Percentiles rank a stretch among this genome's conserved stretches.
phyloP scores from a whole-genome alignment of 2,329 filamentous ascomycete genomes.

The Iodosphaeria phyllophila region DNA sequence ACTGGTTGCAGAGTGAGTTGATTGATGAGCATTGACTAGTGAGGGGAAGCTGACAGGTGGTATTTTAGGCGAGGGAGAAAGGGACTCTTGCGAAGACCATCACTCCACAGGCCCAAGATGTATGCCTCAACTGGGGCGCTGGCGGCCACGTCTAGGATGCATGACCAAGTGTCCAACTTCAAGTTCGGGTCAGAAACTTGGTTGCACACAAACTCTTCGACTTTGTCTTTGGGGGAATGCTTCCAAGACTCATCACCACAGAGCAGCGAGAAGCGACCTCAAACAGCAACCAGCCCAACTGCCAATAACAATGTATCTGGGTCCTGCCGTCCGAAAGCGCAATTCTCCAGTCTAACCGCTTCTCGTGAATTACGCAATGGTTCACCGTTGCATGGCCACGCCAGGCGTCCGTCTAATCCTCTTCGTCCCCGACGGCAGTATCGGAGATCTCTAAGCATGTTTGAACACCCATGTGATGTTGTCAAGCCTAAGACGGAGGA shows the following conservation, averaged over 20 bases:
- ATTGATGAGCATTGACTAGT: too few species aligned
- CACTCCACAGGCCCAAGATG: slow-evolving; percentile 51
- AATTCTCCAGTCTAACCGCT: slow-evolving; percentile 40
- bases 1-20: slow-evolving; percentile 32
- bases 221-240: slow-evolving; percentile 59
- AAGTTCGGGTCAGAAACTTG: slow-evolving; percentile 41
- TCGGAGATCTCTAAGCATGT: slow-evolving; percentile 92
- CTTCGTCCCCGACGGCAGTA: slow-evolving; percentile 75
- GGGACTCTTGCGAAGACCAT: slow-evolving; percentile 49
- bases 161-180: slow-evolving; percentile 54
- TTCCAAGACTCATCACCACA: slow-evolving; percentile 66
- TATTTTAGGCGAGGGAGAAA: slow-evolving; percentile 50
- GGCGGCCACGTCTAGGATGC: too few species aligned
- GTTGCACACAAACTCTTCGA: slow-evolving; percentile 30
- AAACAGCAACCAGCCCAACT: slow-evolving; percentile 40
- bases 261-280: slow-evolving; percentile 42
- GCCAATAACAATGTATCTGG: slow-evolving; percentile 33
- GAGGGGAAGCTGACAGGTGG: too few species aligned
- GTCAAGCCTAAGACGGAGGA: slow-evolving; percentile 60
- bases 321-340: slow-evolving; percentile 43
- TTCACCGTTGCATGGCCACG: slow-evolving; percentile 53
- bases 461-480: slow-evolving; percentile 76
- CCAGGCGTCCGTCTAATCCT: slow-evolving; percentile 54
- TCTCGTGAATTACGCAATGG: slow-evolving; percentile 42
- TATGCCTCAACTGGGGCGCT: slow-evolving; percentile 40